Base-by-base conservation (phyloP, 441 rosid species). In the Pelargonium australe region DNA sequence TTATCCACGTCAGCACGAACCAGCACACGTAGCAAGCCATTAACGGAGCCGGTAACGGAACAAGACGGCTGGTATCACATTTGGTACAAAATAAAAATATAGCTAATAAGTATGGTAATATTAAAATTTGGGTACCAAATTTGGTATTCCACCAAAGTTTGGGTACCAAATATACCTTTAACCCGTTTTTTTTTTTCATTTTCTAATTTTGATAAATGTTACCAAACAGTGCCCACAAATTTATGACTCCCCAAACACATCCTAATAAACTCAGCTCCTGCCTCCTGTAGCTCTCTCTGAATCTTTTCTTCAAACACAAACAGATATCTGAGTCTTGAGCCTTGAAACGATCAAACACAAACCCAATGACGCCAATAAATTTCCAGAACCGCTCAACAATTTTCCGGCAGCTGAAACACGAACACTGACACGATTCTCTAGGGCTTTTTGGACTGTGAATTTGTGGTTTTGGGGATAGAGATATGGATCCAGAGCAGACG, bases 401-500 rank as follows among this genome's bases (percentile, higher is more conserved):
- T 16, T 53, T 53, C 23, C 23, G 60, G 25, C 62, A 55, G 62
- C 25, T 55, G 62, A 55, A 55, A 55, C 20, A 31, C 28, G 10
- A 57, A 57, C 31, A 19, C 31, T 3, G 13, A 19, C 63, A 25
- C 8, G 63, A 57, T 17, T 17, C 28, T 9, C 31, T 7, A 57
- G 63, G 55, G 55, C 2, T 49, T 44, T 7, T 10, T 8, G 60
- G 17, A 14, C 20, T 7, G 60, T 5, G 4, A n/a, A 16, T 7
- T 53, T 16, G 17, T 16, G 9, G 60, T 14, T 53, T 14, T 51
- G 60, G 60, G 60, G 1, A n/a, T 53, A 53, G 13, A 62, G 72
- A 49, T 23, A 90, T 91, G 99, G 99, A 94, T 91, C 90, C 96
- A 49, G 99, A 88, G 86, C 97, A 94, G 76, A 91, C 96, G 19